Conservation (phyloP, 257 asterid species). For the Coffea eugenioides region DNA sequence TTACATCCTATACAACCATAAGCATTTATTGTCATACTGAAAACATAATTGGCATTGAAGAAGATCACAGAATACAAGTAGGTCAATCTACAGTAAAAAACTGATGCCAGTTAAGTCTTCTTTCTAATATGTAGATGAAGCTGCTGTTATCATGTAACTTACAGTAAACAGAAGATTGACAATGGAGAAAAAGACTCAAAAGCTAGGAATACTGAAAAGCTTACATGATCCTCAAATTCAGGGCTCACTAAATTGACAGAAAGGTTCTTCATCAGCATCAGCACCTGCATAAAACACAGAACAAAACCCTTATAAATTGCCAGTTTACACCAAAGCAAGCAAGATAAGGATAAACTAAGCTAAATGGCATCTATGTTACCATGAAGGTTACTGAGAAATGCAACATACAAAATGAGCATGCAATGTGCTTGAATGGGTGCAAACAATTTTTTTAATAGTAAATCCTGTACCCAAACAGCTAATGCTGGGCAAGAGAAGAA, state of each 20-base stretch:
- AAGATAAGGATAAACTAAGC: background rate
- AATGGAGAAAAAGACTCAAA: too few relatives aligned
- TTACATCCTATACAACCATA: background rate
- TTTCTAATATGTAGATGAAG: background rate
- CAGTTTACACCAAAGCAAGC: background rate
- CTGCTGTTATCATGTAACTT: background rate
- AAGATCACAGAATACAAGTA: background rate
- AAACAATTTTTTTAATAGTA: background rate
- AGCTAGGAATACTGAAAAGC: constrained; percentile 13
- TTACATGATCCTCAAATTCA: constrained; percentile 79
- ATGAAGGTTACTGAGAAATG: background rate
- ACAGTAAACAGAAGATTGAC: background rate
- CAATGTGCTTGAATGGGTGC: background rate
- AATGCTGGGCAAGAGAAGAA: too few relatives aligned
- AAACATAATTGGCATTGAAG: background rate
- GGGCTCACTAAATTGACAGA: constrained; percentile 68
- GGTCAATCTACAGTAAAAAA: background rate
- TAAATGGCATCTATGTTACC: background rate
- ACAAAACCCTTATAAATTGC: constrained; percentile 6
- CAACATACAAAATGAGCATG: background rate
- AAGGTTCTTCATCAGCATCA: constrained; percentile 83
- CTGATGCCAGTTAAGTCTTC: background rate
- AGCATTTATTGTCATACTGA: background rate
- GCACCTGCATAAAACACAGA: constrained; percentile 37
- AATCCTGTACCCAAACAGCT: background rate